phyloP scores from a whole-genome alignment of 805 yeast species.

The Jamesozyma hellenica region DNA sequence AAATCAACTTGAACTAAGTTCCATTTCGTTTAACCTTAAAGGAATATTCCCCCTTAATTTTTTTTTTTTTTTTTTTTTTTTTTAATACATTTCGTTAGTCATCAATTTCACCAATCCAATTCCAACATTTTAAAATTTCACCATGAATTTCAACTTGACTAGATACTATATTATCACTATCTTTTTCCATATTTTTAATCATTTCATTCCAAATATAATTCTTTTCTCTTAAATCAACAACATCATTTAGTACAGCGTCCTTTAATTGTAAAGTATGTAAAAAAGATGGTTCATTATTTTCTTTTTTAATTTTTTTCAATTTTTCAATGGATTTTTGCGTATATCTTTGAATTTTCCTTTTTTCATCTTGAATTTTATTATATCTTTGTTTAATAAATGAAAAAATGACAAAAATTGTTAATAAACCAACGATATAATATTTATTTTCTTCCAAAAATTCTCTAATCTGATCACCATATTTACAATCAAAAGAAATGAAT shows the following conservation, averaged over 20 bases:
- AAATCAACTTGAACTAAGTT: too few relatives aligned
- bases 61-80: too few relatives aligned
- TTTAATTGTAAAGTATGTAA: slow-evolving; percentile 61
- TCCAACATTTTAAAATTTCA: slow-evolving; percentile 76
- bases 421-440: neutral
- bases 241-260: slow-evolving; percentile 40
- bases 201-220: slow-evolving; percentile 50
- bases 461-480: neutral
- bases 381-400: slow-evolving; percentile 26
- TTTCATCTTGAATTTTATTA: slow-evolving; percentile 29
- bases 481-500: neutral
- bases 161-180: slow-evolving; percentile 44
- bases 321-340: slow-evolving; percentile 29
- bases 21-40: too few relatives aligned
- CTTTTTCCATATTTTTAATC: slow-evolving; percentile 40
- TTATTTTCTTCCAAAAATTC: neutral
- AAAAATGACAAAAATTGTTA: neutral
- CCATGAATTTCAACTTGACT: slow-evolving; percentile 65
- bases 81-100: too few relatives aligned
- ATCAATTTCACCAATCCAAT: slow-evolving; percentile 44
- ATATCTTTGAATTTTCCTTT: slow-evolving; percentile 33
- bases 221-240: slow-evolving; percentile 22
- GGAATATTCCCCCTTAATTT: too few relatives aligned
- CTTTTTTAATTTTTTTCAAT: slow-evolving; percentile 37
- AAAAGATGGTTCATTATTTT: slow-evolving; percentile 32